These are phyloP conservation scores for Hortaea werneckii DNA, from an alignment of 2,329 filamentous ascomycete species.

Conservation along the genomic window DNA sequence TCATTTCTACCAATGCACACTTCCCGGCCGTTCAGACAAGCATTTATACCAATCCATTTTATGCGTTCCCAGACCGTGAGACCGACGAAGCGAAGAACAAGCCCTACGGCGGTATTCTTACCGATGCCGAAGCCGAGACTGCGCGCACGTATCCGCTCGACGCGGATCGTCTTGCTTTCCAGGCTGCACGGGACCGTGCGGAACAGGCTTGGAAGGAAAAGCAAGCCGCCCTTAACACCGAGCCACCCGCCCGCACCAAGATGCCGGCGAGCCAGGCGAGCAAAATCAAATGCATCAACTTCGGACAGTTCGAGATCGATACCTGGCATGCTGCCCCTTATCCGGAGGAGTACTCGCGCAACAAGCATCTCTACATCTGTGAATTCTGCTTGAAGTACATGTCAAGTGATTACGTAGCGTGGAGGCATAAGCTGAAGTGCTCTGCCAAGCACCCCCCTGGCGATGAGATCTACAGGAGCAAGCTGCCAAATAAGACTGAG, in stretches of 20 bases:
- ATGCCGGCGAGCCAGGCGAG: slow-evolving; percentile 68
- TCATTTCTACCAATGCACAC: slow-evolving; percentile 27
- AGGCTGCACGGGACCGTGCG: slow-evolving; percentile 78
- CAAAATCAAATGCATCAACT: slow-evolving; percentile 98
- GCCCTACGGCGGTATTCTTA: slow-evolving; percentile 88
- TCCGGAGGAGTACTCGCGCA: slow-evolving; percentile 94
- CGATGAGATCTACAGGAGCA: slow-evolving; percentile 92
- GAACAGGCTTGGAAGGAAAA: slow-evolving; percentile 83
- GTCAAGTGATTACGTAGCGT: slow-evolving; percentile 97
- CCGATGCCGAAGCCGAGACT: slow-evolving; percentile 82
- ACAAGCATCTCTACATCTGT: slow-evolving; percentile 95
- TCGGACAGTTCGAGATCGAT: slow-evolving; percentile 94
- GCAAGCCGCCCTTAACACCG: slow-evolving; percentile 51
- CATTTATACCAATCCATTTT: slow-evolving; percentile 68
- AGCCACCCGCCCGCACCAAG: slow-evolving; percentile 51
- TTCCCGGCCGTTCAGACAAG: slow-evolving; percentile 50
- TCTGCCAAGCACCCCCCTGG: slow-evolving; percentile 93
- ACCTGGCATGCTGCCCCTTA: slow-evolving; percentile 99
- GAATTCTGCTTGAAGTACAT: slow-evolving; percentile 99
- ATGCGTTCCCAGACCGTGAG: slow-evolving; percentile 81
- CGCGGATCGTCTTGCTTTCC: slow-evolving; percentile 75
- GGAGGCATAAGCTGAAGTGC: slow-evolving; percentile 92
- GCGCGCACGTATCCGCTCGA: slow-evolving; percentile 73
- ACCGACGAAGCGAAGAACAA: slow-evolving; percentile 83
- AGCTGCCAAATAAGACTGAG: slow-evolving; percentile 48